Evolutionary conservation across 2,329 filamentous ascomycete genomes (phyloP).

Genomic region (Neonectria sp.): DNA sequence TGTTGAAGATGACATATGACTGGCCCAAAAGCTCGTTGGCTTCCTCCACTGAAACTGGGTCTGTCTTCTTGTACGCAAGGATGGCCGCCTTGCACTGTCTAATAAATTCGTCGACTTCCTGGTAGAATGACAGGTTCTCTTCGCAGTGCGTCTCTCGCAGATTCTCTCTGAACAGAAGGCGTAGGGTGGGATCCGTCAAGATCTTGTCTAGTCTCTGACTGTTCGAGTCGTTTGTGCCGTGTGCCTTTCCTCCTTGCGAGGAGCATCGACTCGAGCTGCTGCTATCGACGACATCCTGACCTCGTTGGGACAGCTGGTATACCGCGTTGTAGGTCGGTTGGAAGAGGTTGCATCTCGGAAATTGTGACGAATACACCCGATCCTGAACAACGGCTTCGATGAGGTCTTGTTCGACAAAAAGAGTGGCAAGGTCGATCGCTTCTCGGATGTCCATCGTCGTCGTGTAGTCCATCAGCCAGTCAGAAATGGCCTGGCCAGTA

Average conservation of each 20-base stretch:
- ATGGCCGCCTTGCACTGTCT: slow-evolving; percentile 74
- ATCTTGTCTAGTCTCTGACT: slow-evolving; percentile 95
- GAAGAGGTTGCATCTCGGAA: slow-evolving; percentile 75
- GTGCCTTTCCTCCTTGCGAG: slow-evolving; percentile 67
- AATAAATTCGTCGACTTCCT: slow-evolving; percentile 93
- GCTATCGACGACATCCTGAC: slow-evolving; percentile 76
- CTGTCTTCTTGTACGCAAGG: slow-evolving; percentile 72
- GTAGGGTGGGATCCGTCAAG: slow-evolving; percentile 87
- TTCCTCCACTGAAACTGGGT: slow-evolving; percentile 78
- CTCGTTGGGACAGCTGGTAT: slow-evolving; percentile 87
- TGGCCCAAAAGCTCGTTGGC: slow-evolving; percentile 96
- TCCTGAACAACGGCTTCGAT: slow-evolving; percentile 82
- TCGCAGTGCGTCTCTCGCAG: slow-evolving; percentile 95
- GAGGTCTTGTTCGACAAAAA: slow-evolving; percentile 89
- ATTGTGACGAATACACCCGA: slow-evolving; percentile 74
- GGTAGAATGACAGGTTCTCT: slow-evolving; percentile 95
- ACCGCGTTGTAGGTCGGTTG: slow-evolving; percentile 89
- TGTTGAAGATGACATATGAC: slow-evolving; percentile 97
- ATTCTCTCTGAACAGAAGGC: slow-evolving; percentile 93
- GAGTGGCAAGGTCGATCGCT: slow-evolving; percentile 83
- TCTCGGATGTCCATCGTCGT: slow-evolving; percentile 93
- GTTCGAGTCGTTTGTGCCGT: slow-evolving; percentile 85
- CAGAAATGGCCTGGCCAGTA: slow-evolving; percentile 87
- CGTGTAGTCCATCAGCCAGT: slow-evolving; percentile 98
- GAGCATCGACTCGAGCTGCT: slow-evolving; percentile 67